Evolutionary conservation across 2,329 filamentous ascomycete genomes (phyloP).

Genomic region (Drechslera avenae): DNA sequence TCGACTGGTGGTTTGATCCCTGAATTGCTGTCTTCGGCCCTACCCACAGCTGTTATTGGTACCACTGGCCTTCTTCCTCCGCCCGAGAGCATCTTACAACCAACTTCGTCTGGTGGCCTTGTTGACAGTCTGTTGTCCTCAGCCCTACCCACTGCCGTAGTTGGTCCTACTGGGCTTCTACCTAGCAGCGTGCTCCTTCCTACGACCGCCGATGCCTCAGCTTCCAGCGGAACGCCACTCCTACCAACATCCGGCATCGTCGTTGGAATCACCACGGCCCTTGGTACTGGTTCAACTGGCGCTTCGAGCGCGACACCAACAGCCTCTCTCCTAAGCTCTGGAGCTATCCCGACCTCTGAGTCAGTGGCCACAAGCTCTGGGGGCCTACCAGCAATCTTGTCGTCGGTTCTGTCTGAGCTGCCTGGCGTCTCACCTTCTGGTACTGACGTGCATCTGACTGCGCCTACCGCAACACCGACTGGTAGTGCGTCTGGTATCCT

Average conservation of each 20-base stretch:
- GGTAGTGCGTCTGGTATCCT: slow-evolving; percentile 21
- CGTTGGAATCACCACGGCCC: slow-evolving; percentile 45
- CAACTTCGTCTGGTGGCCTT: slow-evolving; percentile 12
- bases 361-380: slow-evolving; percentile 17
- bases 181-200: slow-evolving; percentile 31
- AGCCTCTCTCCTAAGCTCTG: slow-evolving; percentile 18
- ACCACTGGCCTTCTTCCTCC: slow-evolving; percentile 11
- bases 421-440: slow-evolving; percentile 26
- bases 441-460: slow-evolving; percentile 21
- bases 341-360: slow-evolving; percentile 31
- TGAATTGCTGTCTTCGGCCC: slow-evolving; percentile 13
- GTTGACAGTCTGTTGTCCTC: slow-evolving; percentile 5
- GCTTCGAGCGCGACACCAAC: slow-evolving; percentile 20
- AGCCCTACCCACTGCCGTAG: slow-evolving; percentile 18
- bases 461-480: slow-evolving; percentile 20
- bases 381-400: slow-evolving; percentile 23
- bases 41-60: slow-evolving; percentile 5
- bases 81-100: slow-evolving; percentile 23
- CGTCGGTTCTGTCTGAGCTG: slow-evolving; percentile 29
- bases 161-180: slow-evolving; percentile 32
- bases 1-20: too few relatives aligned
- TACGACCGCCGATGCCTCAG: slow-evolving; percentile 16
- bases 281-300: slow-evolving; percentile 30
- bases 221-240: slow-evolving; percentile 7
- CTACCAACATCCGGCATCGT: slow-evolving; percentile 34